phyloP scores from a whole-genome alignment of 768 basidiomycete species.

The Tephrocybe rancida region DNA sequence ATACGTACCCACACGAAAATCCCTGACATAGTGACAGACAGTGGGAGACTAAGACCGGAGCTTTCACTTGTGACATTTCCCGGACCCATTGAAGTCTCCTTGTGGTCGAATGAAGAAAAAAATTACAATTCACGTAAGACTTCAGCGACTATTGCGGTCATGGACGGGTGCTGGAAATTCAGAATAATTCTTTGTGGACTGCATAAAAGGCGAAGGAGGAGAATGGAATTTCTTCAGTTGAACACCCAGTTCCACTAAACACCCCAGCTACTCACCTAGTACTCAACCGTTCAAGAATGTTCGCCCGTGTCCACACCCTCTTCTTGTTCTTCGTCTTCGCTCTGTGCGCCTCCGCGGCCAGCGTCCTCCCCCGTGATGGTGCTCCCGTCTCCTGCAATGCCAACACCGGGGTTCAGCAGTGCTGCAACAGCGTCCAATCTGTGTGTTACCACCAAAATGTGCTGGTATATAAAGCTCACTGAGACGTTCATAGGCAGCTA shows the following conservation, averaged over 20 bases:
- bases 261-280: neutral
- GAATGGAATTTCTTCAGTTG: constrained; percentile 5
- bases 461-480: neutral
- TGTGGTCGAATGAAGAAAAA: neutral
- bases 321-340: constrained; percentile 14
- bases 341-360: constrained; percentile 10
- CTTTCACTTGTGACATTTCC: neutral
- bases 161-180: neutral
- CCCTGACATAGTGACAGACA: neutral
- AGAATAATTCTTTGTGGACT: neutral
- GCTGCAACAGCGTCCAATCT: constrained; percentile 2
- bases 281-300: constrained; percentile 10
- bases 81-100: neutral
- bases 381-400: constrained; percentile 5
- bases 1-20: too few relatives aligned
- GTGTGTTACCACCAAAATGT: neutral
- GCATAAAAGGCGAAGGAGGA: constrained; percentile 5
- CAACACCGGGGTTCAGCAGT: constrained; percentile 9
- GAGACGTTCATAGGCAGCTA: neutral
- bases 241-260: constrained; percentile 18
- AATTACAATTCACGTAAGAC: too few relatives aligned
- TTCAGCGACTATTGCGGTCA: too few relatives aligned
- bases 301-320: constrained; percentile 9
- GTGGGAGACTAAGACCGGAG: too few relatives aligned
- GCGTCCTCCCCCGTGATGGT: constrained; percentile 3